These are phyloP conservation scores for Lipomyces lipofer DNA, from an alignment of 805 yeast genomes.

Conservation along the genomic window DNA sequence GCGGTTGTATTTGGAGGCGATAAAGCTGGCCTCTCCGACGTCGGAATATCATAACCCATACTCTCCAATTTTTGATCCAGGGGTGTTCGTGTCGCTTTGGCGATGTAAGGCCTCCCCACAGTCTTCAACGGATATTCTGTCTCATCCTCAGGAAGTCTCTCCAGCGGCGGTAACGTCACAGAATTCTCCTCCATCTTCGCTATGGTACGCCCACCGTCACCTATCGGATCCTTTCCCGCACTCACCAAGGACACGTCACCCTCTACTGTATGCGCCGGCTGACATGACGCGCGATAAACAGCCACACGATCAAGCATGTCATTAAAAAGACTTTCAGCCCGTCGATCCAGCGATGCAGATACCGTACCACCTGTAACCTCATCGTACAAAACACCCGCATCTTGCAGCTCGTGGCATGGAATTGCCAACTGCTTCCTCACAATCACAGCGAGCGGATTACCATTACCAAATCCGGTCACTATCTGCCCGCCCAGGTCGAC, in stretches of 20 bases:
- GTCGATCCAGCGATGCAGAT: slow-evolving; percentile 35
- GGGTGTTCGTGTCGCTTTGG: slow-evolving; percentile 6
- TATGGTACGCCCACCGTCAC: slow-evolving; percentile 41
- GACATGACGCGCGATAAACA: slow-evolving; percentile 38
- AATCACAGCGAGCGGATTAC: slow-evolving; percentile 46
- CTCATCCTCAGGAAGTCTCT: slow-evolving; percentile 10
- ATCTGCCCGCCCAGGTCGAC: slow-evolving; percentile 45
- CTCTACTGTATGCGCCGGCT: slow-evolving; percentile 39
- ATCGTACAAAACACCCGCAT: slow-evolving; percentile 38
- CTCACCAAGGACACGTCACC: slow-evolving; percentile 43
- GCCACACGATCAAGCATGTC: slow-evolving; percentile 43
- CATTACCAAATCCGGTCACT: slow-evolving; percentile 44
- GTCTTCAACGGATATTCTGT: slow-evolving; percentile 3
- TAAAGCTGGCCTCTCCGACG: too few species aligned
- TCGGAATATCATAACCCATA: slow-evolving; percentile 22
- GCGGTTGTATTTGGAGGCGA: slow-evolving; percentile 39
- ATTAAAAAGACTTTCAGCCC: slow-evolving; percentile 41
- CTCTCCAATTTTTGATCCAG: slow-evolving; percentile 19
- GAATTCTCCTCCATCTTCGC: slow-evolving; percentile 43
- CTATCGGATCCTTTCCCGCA: slow-evolving; percentile 43
- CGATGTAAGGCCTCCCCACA: slow-evolving; percentile 5
- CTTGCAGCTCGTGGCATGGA: slow-evolving; percentile 41
- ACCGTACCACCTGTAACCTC: slow-evolving; percentile 40
- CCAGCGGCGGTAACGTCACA: slow-evolving; percentile 38
- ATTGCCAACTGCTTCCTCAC: slow-evolving; percentile 45